Evolutionary conservation across 2,329 filamentous ascomycete genomes (phyloP).

Genomic region (Aspergillus luchuensis): DNA sequence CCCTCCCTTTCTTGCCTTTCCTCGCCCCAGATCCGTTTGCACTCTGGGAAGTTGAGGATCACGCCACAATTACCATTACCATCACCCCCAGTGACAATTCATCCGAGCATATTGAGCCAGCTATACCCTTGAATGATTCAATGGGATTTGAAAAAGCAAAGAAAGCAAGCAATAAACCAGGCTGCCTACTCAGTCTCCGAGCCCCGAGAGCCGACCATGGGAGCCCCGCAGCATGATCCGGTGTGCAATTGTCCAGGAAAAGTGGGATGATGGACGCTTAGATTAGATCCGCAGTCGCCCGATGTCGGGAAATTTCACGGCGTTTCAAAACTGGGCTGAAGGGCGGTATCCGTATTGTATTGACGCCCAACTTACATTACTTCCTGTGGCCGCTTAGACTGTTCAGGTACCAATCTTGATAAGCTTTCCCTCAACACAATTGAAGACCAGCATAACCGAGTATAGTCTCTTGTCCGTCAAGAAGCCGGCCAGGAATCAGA

Average conservation of each 20-base stretch:
- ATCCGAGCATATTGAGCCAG: too few species aligned
- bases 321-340: not conserved
- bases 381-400: not conserved
- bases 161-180: not conserved
- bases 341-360: not conserved
- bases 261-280: slow-evolving; percentile 15
- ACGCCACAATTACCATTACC: not conserved
- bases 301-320: slow-evolving; percentile 23
- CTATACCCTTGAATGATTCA: not conserved
- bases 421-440: not conserved
- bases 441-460: too few species aligned
- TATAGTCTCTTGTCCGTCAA: too few species aligned
- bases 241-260: slow-evolving; percentile 12
- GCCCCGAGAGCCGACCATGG: not conserved
- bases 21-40: not conserved
- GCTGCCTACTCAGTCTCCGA: not conserved
- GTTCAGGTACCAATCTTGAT: not conserved
- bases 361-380: not conserved
- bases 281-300: slow-evolving; percentile 28
- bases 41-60: not conserved
- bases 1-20: too few species aligned
- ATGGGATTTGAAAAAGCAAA: not conserved
- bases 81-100: too few species aligned
- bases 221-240: slow-evolving; percentile 9
- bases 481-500: not conserved